phyloP scores from a whole-genome alignment of 768 basidiomycete genomes.

The Xerocomellus dryophilus region DNA sequence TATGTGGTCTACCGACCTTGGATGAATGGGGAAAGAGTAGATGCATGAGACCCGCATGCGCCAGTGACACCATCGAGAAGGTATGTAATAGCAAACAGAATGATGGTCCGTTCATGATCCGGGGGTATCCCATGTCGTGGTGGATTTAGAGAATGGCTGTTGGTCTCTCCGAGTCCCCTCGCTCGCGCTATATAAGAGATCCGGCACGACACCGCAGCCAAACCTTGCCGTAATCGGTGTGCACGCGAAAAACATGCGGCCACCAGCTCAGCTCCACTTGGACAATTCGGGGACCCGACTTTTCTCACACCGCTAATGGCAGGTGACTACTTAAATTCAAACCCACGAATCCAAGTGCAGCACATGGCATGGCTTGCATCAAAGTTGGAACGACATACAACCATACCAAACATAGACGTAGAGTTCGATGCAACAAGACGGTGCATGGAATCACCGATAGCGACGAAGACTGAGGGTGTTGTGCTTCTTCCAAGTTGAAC shows the following conservation, averaged over 20 bases:
- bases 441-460: slow-evolving; percentile 60
- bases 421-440: slow-evolving; percentile 12
- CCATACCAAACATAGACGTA: slow-evolving; percentile 30
- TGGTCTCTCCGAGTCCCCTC: background rate
- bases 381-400: slow-evolving; percentile 15
- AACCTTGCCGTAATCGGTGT: slow-evolving; percentile 8
- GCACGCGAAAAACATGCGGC: slow-evolving; percentile 25
- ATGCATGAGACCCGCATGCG: slow-evolving; percentile 12
- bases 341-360: background rate
- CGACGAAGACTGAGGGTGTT: slow-evolving; percentile 93
- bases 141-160: slow-evolving; percentile 4
- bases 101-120: slow-evolving; percentile 3
- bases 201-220: slow-evolving; percentile 15
- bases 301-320: background rate
- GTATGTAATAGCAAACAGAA: slow-evolving; percentile 14
- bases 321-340: background rate
- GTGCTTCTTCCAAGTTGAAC: slow-evolving; percentile 96
- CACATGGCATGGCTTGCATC: slow-evolving; percentile 17
- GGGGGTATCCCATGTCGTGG: slow-evolving; percentile 16
- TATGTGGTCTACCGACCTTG: background rate
- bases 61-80: slow-evolving; percentile 12
- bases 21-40: slow-evolving; percentile 1
- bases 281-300: background rate
- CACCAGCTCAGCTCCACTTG: background rate
- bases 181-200: background rate